A percentile compares a stretch with the other conserved stretches of the same genome.
Conservation (phyloP, 164 flowering plant species). For the Piper longum region DNA sequence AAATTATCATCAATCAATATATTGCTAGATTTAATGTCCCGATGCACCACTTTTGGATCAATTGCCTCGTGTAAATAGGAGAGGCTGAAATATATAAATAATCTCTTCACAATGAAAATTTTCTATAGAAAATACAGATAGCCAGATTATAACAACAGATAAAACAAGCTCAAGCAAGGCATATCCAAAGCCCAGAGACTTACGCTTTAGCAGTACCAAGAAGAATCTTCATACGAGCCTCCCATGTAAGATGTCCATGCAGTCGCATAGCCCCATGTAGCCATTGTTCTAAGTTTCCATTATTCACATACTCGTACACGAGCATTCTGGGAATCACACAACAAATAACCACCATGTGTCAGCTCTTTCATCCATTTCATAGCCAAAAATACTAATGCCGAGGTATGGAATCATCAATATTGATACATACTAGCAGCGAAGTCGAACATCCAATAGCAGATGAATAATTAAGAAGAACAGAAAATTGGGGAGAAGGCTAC, state of each 20-base stretch:
- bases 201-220: constrained; percentile 92
- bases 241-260: constrained; percentile 82
- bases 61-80: constrained; percentile 89
- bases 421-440: background rate
- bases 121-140: background rate
- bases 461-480: background rate
- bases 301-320: constrained; percentile 83
- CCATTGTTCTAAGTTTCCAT: constrained; percentile 85
- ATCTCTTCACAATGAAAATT: background rate
- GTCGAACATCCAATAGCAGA: background rate
- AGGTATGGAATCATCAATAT: too few species aligned
- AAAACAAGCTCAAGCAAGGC: background rate
- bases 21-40: constrained; percentile 89
- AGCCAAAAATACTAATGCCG: background rate
- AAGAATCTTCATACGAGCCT: constrained; percentile 69
- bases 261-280: constrained; percentile 81
- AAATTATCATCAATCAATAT: constrained; percentile 74
- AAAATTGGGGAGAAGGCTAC: background rate
- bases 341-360: background rate
- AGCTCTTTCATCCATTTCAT: background rate
- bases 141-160: background rate
- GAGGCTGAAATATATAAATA: constrained; percentile 30
- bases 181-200: constrained; percentile 10
- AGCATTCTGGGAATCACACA: constrained; percentile 32
- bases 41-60: constrained; percentile 84